These are phyloP conservation scores for Candida lessepsii DNA, from an alignment of 805 yeast species.

Conservation along the genomic window DNA sequence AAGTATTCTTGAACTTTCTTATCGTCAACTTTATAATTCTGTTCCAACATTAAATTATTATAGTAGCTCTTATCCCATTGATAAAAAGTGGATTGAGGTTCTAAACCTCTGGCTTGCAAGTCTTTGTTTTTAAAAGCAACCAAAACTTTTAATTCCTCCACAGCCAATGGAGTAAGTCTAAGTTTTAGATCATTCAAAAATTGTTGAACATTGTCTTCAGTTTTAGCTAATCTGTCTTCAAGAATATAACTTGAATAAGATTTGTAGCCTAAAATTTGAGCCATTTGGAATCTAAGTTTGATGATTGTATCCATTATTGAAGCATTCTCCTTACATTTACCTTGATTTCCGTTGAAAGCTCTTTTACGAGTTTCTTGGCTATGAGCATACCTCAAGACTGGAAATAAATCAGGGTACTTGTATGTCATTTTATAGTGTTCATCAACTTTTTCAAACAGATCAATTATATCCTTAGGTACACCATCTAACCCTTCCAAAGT, in stretches of 20 bases:
- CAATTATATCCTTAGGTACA: slow-evolving; percentile 63
- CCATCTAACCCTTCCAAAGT: slow-evolving; percentile 68
- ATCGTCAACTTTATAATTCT: slow-evolving; percentile 69
- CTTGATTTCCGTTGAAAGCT: slow-evolving; percentile 67
- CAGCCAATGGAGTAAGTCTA: slow-evolving; percentile 61
- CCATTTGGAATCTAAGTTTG: slow-evolving; percentile 58
- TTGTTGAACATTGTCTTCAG: slow-evolving; percentile 53
- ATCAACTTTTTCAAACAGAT: slow-evolving; percentile 52
- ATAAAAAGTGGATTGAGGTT: slow-evolving; percentile 40
- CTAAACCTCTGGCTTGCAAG: slow-evolving; percentile 43
- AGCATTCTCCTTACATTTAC: slow-evolving; percentile 65
- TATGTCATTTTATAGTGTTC: slow-evolving; percentile 60
- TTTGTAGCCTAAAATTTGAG: slow-evolving; percentile 62
- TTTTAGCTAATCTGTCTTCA: slow-evolving; percentile 81
- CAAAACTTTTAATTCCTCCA: slow-evolving; percentile 50
- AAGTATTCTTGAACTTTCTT: slow-evolving; percentile 72
- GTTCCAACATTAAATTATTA: slow-evolving; percentile 63
- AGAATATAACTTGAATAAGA: slow-evolving; percentile 69
- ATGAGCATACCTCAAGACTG: slow-evolving; percentile 72
- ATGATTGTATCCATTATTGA: slow-evolving; percentile 60
- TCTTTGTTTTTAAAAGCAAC: slow-evolving; percentile 54
- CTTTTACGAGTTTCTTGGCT: slow-evolving; percentile 61
- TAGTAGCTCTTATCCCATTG: slow-evolving; percentile 77
- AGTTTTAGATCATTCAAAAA: slow-evolving; percentile 62
- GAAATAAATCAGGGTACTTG: slow-evolving; percentile 78